Evolutionary conservation across 2,329 filamentous ascomycete genomes (phyloP).

Genomic region (Calonectria pteridis): DNA sequence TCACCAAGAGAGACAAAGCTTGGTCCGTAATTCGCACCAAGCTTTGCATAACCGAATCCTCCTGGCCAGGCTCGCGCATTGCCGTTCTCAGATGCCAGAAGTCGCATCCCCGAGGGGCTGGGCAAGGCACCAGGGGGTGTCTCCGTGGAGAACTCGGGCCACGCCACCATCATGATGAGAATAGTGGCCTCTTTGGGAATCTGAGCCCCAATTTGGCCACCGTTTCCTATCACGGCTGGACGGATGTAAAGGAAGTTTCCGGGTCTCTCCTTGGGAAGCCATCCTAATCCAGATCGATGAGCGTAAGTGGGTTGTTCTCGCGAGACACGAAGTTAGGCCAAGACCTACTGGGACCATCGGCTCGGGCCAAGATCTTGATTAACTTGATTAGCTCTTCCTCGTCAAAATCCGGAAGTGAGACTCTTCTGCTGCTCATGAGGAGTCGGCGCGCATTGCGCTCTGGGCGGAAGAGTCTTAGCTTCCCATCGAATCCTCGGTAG

Average conservation of each 20-base stretch:
- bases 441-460: neutral
- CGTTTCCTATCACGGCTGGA: neutral
- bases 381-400: neutral
- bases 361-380: neutral
- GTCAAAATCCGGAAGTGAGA: conserved; percentile 8
- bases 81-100: neutral
- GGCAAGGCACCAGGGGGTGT: neutral
- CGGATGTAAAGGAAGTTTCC: neutral
- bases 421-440: neutral
- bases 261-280: neutral
- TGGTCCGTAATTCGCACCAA: conserved; percentile 27
- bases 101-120: neutral
- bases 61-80: conserved; percentile 46
- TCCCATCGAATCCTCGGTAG: conserved; percentile 14
- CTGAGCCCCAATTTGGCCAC: neutral
- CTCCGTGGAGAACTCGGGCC: neutral
- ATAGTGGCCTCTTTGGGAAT: neutral
- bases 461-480: conserved; percentile 12
- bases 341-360: neutral
- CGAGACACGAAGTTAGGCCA: neutral
- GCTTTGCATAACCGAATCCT: conserved; percentile 35
- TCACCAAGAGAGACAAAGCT: conserved; percentile 5
- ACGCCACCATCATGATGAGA: neutral
- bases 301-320: neutral
- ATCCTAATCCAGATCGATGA: neutral